phyloP scores from a whole-genome alignment of 1,284 basidiomycete genomes.

The Thecaphora thlaspeos region DNA sequence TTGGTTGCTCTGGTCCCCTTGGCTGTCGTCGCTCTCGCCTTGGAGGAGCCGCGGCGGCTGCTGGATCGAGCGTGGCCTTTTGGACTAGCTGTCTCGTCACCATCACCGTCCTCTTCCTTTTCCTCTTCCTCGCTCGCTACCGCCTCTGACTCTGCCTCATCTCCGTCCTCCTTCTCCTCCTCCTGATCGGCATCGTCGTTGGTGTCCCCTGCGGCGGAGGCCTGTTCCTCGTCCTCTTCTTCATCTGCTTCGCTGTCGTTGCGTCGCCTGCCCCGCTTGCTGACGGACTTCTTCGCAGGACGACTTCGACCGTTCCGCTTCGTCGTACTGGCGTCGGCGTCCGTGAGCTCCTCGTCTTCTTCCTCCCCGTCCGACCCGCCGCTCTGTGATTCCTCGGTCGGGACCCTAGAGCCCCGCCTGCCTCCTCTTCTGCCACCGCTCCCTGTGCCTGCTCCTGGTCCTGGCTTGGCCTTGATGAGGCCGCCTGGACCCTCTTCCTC shows the following conservation, averaged over 20 bases:
- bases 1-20: no score
- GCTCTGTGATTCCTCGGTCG: constrained; percentile 9
- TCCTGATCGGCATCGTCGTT: neutral
- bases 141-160: constrained; percentile 16
- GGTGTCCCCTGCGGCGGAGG: constrained; percentile 2
- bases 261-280: constrained; percentile 1
- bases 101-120: constrained; percentile 16
- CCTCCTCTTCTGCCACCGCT: no score
- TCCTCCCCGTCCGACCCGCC: neutral
- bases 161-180: constrained; percentile 8
- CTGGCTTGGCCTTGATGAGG: neutral
- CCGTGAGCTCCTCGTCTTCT: constrained; percentile 1
- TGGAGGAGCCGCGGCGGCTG: no score
- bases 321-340: neutral
- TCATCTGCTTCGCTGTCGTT: constrained; percentile 16
- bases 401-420: no score
- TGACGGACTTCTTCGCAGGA: neutral
- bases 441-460: no score
- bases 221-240: constrained; percentile 26
- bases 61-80: no score
- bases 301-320: no score
- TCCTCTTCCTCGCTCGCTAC: constrained; percentile 16
- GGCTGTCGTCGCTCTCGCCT: no score
- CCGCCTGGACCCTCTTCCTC: neutral
- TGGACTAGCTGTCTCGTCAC: constrained; percentile 25